Base-by-base conservation (phyloP, 2,329 filamentous ascomycete genomes). In the Clonostachys solani region DNA sequence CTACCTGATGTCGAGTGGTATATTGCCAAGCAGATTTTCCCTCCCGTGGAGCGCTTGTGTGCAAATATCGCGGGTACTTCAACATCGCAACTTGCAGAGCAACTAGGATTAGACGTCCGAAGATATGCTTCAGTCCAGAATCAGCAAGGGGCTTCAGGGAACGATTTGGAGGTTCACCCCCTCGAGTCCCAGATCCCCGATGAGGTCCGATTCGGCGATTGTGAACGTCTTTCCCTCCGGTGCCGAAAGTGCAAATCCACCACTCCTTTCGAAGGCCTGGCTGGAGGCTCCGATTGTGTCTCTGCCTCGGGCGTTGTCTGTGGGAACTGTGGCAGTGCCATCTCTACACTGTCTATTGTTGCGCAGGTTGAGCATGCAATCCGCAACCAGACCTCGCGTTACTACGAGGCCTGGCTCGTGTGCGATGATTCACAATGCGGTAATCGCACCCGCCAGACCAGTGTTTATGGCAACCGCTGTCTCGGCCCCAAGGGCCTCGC, bases 1-100 rank as follows among this genome's bases (percentile, higher is more conserved):
- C 79, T 86, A 49, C 89, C 92, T 3, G 94, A 99, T 60, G 81
- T 96, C n/a, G 94, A 99, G 62, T 97, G 92, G 81, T 99, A 99
- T 66, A 82, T 99, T 37, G 87, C 90, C 73, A 99, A 99, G 74
- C 94, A 99, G 67, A 96, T 99, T 49, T 90, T 99, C 69, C 94
- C 94, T 12, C 94, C 94, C 0, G 94, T 99, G 23, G 94, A 99
- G 71, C 89, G 94, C 77, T 84, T 99, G 18, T 99, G 94, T 64
- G 94, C 92, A 51, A 96, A 95, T 50, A 96, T 99, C 59, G 82
- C 83, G 13, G 94, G 94, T 49, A 99, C 94, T 2, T 95, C 96
- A 52, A 87, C 92, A 8, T 83, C 89, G 2, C 85, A 92, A 54
- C 79, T 99, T 10, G 94, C 94, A 3, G 92, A 96, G 63, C 95